A percentile compares a stretch with the other conserved stretches of the same genome.
phyloP scores from a whole-genome alignment of 2,329 filamentous ascomycete genomes.

The Periconia sp. region DNA sequence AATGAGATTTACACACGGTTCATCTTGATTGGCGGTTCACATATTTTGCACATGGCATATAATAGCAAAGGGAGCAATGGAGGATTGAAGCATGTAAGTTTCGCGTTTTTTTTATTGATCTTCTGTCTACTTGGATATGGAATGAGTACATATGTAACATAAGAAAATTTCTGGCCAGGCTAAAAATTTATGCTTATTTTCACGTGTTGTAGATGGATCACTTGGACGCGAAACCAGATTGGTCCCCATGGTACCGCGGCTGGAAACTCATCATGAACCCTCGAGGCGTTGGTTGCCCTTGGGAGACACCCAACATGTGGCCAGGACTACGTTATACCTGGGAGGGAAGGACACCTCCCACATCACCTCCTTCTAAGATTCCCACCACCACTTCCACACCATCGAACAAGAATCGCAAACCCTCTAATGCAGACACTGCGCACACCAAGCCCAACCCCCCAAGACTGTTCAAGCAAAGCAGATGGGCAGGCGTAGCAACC shows the following conservation, averaged over 20 bases:
- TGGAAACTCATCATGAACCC: slow-evolving; percentile 2
- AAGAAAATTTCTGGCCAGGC: too few relatives aligned
- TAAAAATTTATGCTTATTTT: neutral
- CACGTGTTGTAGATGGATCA: neutral
- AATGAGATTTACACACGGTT: slow-evolving; percentile 8
- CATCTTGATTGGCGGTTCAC: slow-evolving; percentile 6
- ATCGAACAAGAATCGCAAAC: neutral
- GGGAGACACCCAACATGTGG: slow-evolving; percentile 8
- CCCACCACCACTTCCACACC: neutral
- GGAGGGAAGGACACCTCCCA: neutral
- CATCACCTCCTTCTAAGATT: neutral
- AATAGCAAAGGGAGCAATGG: neutral
- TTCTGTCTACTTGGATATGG: neutral
- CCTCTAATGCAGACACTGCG: neutral
- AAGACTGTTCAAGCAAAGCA: neutral
- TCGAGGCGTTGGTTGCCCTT: slow-evolving; percentile 5
- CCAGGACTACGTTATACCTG: slow-evolving; percentile 3
- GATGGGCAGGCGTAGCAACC: slow-evolving; percentile 3
- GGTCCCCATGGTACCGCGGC: neutral
- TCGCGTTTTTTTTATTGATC: neutral
- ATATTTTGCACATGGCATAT: slow-evolving; percentile 4
- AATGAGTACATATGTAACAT: too few relatives aligned
- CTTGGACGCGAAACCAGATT: neutral
- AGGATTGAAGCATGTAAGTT: neutral
- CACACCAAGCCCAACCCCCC: neutral